A percentile compares a stretch with the other conserved stretches of the same genome.
These are phyloP conservation scores for Termitomyces sp. DNA, from an alignment of 768 basidiomycete species.

Conservation along the genomic window DNA sequence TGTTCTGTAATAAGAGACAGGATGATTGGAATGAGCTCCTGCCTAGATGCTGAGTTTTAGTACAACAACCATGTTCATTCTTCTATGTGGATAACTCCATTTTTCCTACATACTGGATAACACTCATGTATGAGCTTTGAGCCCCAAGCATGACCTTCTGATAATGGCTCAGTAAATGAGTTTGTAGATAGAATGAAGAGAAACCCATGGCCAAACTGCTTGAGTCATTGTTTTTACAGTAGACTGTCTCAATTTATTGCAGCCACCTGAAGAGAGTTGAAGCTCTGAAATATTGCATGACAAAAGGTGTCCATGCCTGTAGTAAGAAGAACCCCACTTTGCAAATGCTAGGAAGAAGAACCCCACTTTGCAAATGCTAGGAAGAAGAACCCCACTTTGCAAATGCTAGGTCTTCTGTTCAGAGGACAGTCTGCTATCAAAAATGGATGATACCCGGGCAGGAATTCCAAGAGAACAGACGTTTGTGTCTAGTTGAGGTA, in stretches of 20 bases:
- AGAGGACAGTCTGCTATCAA: not conserved
- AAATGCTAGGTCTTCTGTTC: not conserved
- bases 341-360: not conserved
- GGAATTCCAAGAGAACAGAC: not conserved
- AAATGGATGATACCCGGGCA: not conserved
- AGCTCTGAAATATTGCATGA: not conserved
- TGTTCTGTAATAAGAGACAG: too few species aligned
- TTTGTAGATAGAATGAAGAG: too few species aligned
- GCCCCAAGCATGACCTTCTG: too few species aligned
- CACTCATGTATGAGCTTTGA: too few species aligned
- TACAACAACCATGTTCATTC: too few species aligned
- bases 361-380: constrained; percentile 2
- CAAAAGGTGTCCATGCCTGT: not conserved
- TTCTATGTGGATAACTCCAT: too few species aligned
- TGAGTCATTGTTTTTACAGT: not conserved
- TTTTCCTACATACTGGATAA: too few species aligned
- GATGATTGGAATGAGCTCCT: too few species aligned
- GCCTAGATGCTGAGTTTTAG: too few species aligned
- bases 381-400: constrained; percentile 2
- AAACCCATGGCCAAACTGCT: too few species aligned
- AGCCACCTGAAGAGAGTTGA: not conserved
- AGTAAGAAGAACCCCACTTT: constrained; percentile 4
- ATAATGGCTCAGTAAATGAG: too few species aligned
- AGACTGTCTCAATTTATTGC: not conserved
- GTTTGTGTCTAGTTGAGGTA: not conserved